phyloP scores from a whole-genome alignment of 805 yeast species.

The Komagataella pseudopastoris region DNA sequence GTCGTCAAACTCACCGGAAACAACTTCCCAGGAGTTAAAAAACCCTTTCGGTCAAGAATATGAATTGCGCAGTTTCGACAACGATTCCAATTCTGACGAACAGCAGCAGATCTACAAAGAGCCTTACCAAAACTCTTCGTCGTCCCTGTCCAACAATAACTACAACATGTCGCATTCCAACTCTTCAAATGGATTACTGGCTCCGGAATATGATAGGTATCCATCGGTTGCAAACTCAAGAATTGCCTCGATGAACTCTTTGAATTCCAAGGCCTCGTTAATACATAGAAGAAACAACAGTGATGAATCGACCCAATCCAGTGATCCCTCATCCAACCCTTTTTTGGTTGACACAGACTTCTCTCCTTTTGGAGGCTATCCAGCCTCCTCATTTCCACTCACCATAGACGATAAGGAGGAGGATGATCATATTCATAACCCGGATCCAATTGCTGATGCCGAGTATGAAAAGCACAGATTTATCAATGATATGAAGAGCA shows the following conservation, averaged over 20 bases:
- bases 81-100: slow-evolving; percentile 10
- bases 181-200: slow-evolving; percentile 18
- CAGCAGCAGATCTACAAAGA: slow-evolving; percentile 4
- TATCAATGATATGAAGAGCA: slow-evolving; percentile 44
- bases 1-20: slow-evolving; percentile 16
- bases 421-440: slow-evolving; percentile 92
- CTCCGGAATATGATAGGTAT: slow-evolving; percentile 54
- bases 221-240: slow-evolving; percentile 40
- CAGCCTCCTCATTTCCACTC: slow-evolving; percentile 84
- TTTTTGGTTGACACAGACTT: slow-evolving; percentile 47
- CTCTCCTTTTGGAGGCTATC: slow-evolving; percentile 94
- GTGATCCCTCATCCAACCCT: slow-evolving; percentile 16
- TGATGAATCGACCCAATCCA: slow-evolving; percentile 1
- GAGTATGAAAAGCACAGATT: slow-evolving; percentile 64
- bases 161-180: slow-evolving; percentile 8
- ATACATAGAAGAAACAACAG: slow-evolving; percentile 3
- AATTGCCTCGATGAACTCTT: slow-evolving; percentile 37
- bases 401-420: slow-evolving; percentile 87
- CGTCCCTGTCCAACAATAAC: slow-evolving; percentile 6
- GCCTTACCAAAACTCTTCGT: slow-evolving; percentile 9
- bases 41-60: slow-evolving; percentile 19
- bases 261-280: slow-evolving; percentile 18
- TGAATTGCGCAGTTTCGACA: slow-evolving; percentile 16
- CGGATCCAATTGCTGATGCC: slow-evolving; percentile 90
- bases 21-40: slow-evolving; percentile 13